phyloP scores from a whole-genome alignment of 2,329 filamentous ascomycete species.

The Ophiostoma perfectum region DNA sequence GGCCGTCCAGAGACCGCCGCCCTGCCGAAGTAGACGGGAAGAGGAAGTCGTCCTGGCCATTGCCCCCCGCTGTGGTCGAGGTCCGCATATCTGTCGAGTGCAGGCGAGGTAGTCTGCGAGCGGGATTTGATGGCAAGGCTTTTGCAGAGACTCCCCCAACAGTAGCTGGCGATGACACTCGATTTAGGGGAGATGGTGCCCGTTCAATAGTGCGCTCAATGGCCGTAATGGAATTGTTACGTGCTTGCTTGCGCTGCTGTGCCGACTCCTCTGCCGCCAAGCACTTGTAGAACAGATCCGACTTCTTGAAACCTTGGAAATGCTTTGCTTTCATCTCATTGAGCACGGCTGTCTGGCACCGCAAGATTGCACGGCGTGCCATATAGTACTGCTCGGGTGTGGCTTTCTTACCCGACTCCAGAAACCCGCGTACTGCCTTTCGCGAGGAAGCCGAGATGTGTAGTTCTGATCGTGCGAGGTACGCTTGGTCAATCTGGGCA shows the following conservation, averaged over 20 bases:
- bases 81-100: conserved; percentile 11
- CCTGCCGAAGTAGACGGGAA: conserved; percentile 10
- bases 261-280: conserved; percentile 74
- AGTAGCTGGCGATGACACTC: conserved; percentile 1
- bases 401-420: conserved; percentile 70
- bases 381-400: conserved; percentile 75
- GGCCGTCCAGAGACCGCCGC: conserved; percentile 64
- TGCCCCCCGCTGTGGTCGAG: background rate
- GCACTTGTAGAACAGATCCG: conserved; percentile 94
- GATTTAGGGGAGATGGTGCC: conserved; percentile 11
- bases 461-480: conserved; percentile 75
- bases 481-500: conserved; percentile 85
- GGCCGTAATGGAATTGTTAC: background rate
- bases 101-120: conserved; percentile 3
- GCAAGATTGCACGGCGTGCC: conserved; percentile 74
- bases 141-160: background rate
- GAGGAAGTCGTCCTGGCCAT: conserved; percentile 1
- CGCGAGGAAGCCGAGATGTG: conserved; percentile 67
- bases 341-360: conserved; percentile 74
- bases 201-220: conserved; percentile 3
- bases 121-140: conserved; percentile 9
- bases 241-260: conserved; percentile 23
- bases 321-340: conserved; percentile 77
- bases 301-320: conserved; percentile 82
- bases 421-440: conserved; percentile 66